Percentiles rank a stretch among this genome's conserved stretches.
These are phyloP conservation scores for Fusarium penzigii DNA, from an alignment of 2,329 filamentous ascomycete species.

Conservation along the genomic window DNA sequence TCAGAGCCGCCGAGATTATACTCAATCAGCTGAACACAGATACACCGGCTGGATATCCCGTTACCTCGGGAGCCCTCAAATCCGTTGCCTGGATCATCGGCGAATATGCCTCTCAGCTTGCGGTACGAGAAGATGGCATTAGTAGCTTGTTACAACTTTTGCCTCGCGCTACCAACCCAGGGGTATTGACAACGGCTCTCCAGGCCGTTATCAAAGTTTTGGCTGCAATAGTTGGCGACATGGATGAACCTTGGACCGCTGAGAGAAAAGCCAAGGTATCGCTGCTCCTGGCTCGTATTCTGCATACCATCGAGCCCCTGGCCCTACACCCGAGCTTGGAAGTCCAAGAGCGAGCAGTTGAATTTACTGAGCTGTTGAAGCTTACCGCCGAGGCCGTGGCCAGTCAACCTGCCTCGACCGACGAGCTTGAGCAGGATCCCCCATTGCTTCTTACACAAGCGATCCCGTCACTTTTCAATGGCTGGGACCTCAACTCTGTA, in stretches of 20 bases:
- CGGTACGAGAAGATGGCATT: slow-evolving; percentile 70
- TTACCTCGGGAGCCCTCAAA: slow-evolving; percentile 67
- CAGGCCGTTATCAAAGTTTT: slow-evolving; percentile 89
- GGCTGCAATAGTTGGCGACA: slow-evolving; percentile 66
- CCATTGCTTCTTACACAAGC: slow-evolving; percentile 87
- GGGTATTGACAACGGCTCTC: slow-evolving; percentile 74
- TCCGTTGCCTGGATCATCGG: slow-evolving; percentile 84
- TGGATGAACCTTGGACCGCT: slow-evolving; percentile 67
- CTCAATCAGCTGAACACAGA: slow-evolving; percentile 58
- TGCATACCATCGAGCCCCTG: slow-evolving; percentile 79
- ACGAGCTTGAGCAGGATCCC: slow-evolving; percentile 60
- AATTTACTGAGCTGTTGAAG: slow-evolving; percentile 87
- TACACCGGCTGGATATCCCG: slow-evolving; percentile 54
- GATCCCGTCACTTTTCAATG: slow-evolving; percentile 82
- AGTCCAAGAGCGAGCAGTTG: slow-evolving; percentile 91
- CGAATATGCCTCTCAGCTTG: slow-evolving; percentile 77
- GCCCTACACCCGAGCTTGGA: slow-evolving; percentile 84
- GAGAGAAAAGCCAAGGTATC: slow-evolving; percentile 73
- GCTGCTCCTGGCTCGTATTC: slow-evolving; percentile 77
- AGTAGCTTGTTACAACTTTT: slow-evolving; percentile 71
- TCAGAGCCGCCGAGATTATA: slow-evolving; percentile 79
- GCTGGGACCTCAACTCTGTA: slow-evolving; percentile 90
- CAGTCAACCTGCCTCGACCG: slow-evolving; percentile 61
- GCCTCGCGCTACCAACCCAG: slow-evolving; percentile 57
- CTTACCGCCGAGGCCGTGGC: slow-evolving; percentile 80